Percentiles rank a stretch among this genome's conserved stretches.
Evolutionary conservation across 352 stramenopile species (phyloP).

Genomic region (Aphanomyces invadans): DNA sequence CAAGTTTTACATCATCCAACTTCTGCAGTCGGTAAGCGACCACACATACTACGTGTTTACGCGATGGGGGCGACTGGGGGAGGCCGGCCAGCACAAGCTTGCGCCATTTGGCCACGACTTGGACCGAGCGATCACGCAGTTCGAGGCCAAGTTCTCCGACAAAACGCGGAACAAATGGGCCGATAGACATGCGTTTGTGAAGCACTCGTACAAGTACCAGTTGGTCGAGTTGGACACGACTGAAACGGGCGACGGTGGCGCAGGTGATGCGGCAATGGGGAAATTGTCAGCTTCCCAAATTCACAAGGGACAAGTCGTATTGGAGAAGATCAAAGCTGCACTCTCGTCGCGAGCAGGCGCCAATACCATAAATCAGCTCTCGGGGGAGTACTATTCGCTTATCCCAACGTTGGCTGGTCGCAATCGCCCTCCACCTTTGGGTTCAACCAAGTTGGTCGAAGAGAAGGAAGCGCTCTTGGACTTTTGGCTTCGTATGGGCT

Average conservation of each 20-base stretch:
- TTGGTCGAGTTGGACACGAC: neutral
- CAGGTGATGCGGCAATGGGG: slow-evolving; percentile 6
- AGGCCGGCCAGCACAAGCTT: slow-evolving; percentile 1
- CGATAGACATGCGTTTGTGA: slow-evolving; percentile 1
- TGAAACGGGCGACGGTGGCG: neutral
- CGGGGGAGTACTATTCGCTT: neutral
- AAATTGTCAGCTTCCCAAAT: slow-evolving; percentile 11
- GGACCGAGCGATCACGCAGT: neutral
- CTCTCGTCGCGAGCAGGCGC: neutral
- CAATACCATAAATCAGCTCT: too few relatives aligned
- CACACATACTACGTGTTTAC: slow-evolving; percentile 6
- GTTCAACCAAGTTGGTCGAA: neutral
- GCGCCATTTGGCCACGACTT: neutral
- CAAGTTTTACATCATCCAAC: slow-evolving; percentile 23
- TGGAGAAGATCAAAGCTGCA: neutral
- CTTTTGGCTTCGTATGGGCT: slow-evolving; percentile 20
- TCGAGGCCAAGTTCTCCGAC: slow-evolving; percentile 12
- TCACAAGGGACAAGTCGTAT: slow-evolving; percentile 1
- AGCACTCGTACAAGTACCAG: neutral
- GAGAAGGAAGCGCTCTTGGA: slow-evolving; percentile 12
- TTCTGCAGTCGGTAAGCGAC: neutral
- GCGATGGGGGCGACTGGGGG: slow-evolving; percentile 10
- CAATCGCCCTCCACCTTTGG: neutral
- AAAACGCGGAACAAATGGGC: slow-evolving; percentile 16
- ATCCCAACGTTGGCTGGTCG: neutral